Evolutionary conservation across 306 rosid genomes (phyloP).

Genomic region (Acacia melanoxylon): DNA sequence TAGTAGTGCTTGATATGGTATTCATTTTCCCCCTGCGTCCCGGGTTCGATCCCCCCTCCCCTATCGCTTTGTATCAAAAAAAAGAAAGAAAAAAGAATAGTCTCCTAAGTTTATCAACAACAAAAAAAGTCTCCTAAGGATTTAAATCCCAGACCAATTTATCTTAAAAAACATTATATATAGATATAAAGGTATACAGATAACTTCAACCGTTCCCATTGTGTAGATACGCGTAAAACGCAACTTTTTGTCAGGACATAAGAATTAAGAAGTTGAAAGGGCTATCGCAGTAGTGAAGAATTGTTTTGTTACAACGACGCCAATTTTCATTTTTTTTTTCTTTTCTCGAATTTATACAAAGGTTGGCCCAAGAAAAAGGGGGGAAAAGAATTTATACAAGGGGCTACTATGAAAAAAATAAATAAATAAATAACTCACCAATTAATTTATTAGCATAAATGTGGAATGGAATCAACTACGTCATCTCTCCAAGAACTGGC

Average conservation of each 20-base stretch:
- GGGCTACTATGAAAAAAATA: background rate
- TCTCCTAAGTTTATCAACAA: too few relatives aligned
- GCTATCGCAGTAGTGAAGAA: background rate
- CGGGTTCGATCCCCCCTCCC: too few relatives aligned
- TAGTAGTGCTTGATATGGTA: too few relatives aligned
- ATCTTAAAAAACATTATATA: too few relatives aligned
- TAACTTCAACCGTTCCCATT: background rate
- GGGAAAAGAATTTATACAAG: background rate
- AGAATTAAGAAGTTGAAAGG: background rate
- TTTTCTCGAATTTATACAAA: background rate
- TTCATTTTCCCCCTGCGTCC: too few relatives aligned
- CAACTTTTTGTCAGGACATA: too few relatives aligned
- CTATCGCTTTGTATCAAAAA: too few relatives aligned
- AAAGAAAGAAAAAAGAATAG: too few relatives aligned
- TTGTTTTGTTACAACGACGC: background rate
- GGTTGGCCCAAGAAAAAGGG: background rate
- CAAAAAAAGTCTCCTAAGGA: too few relatives aligned
- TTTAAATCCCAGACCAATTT: too few relatives aligned
- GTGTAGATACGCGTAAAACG: background rate
- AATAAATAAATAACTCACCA: background rate
- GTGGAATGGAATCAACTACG: constrained; percentile 13
- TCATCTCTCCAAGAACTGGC: constrained; percentile 70
- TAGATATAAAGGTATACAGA: background rate
- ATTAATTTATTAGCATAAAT: background rate
- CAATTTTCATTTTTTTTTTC: background rate